Evolutionary conservation across 2,329 filamentous ascomycete genomes (phyloP).

Genomic region (Trichophyton verrucosum): DNA sequence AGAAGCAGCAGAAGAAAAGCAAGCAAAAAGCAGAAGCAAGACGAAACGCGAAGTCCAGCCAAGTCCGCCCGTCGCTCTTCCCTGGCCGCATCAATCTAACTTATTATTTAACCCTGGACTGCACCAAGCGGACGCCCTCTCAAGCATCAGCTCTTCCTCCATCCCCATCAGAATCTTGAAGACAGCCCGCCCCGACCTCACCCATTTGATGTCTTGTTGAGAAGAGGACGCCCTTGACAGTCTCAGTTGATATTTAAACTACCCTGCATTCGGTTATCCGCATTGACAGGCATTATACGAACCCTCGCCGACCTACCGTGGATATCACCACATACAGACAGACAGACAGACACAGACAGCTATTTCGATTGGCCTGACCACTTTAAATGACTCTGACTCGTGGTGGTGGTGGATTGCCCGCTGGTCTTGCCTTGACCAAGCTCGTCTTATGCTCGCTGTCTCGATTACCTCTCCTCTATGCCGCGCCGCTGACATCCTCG

Average conservation of each 20-base stretch:
- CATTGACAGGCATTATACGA: not conserved
- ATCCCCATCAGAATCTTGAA: not conserved
- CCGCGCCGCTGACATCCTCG: constrained; percentile 24
- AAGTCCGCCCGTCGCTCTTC: not conserved
- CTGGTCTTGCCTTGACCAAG: constrained; percentile 32
- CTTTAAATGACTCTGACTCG: constrained; percentile 18
- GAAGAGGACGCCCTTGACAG: not conserved
- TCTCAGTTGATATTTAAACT: not conserved
- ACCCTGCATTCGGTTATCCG: not conserved
- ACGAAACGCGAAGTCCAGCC: not conserved
- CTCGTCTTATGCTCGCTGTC: constrained; percentile 27
- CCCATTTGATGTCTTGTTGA: not conserved
- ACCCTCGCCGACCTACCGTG: not conserved
- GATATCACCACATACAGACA: not conserved
- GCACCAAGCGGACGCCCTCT: not conserved
- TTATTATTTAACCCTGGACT: not conserved
- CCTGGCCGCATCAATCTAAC: not conserved
- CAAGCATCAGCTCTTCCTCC: not conserved
- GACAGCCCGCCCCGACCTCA: not conserved
- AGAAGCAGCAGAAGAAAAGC: not conserved
- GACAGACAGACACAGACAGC: not conserved
- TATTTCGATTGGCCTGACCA: not conserved
- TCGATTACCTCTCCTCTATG: constrained; percentile 29
- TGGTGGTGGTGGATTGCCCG: constrained; percentile 27
- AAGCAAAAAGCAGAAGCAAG: not conserved